These are phyloP conservation scores for Coemansia sp. DNA, from an alignment of 192 early-diverging fungal species.

Conservation along the genomic window DNA sequence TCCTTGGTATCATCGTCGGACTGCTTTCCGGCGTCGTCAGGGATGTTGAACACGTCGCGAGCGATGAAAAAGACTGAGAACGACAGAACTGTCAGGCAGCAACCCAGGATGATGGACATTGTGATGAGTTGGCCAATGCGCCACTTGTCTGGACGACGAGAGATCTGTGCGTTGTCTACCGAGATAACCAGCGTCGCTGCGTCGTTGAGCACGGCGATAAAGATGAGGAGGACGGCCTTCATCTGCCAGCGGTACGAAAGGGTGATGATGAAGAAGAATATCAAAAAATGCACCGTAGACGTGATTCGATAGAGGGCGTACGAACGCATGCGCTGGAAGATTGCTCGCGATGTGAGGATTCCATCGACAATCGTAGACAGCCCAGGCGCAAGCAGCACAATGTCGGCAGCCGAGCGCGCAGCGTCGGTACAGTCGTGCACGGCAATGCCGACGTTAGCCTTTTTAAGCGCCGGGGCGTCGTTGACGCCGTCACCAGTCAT, in stretches of 20 bases:
- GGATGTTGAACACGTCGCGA: constrained; percentile 62
- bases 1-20: constrained; percentile 53
- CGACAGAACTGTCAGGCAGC: constrained; percentile 74
- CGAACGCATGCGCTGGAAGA: constrained; percentile 95
- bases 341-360: constrained; percentile 85
- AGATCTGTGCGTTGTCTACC: constrained; percentile 93
- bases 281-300: constrained; percentile 93
- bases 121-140: constrained; percentile 90
- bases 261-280: constrained; percentile 95
- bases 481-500: constrained; percentile 99
- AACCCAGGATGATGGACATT: constrained; percentile 76
- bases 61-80: constrained; percentile 89
- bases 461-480: constrained; percentile 97
- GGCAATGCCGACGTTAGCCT: constrained; percentile 97
- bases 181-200: constrained; percentile 92
- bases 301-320: constrained; percentile 95
- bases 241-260: constrained; percentile 82
- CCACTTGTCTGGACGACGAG: constrained; percentile 91
- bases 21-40: constrained; percentile 46
- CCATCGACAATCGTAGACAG: constrained; percentile 94
- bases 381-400: constrained; percentile 88
- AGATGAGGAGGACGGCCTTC: constrained; percentile 78
- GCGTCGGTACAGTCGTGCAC: constrained; percentile 96
- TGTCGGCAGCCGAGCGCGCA: constrained; percentile 94
- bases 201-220: constrained; percentile 92